Conservation (phyloP, 106 monocot species). For the Iris macrosiphon region DNA sequence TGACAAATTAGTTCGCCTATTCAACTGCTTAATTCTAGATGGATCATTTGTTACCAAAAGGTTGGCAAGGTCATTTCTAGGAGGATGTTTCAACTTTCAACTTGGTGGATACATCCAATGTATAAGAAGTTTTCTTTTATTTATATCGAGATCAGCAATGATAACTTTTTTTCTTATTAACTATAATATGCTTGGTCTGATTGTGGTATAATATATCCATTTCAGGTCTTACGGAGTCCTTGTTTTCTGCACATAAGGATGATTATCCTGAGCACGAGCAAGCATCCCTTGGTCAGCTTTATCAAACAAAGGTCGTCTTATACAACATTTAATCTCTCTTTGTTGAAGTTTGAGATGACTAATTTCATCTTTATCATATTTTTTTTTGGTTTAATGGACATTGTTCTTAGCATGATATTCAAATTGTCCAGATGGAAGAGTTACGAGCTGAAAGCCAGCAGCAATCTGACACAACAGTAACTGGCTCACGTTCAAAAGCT, state of each 20-base stretch:
- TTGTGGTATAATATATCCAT: background rate
- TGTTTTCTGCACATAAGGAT: conserved; percentile 86
- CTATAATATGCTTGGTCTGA: background rate
- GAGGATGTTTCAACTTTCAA: too few species aligned
- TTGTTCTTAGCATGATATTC: conserved; percentile 1
- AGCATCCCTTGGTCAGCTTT: conserved; percentile 81
- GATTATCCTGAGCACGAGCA: conserved; percentile 97
- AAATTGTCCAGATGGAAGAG: conserved; percentile 70
- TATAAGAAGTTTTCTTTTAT: too few species aligned
- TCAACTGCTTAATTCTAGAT: too few species aligned
- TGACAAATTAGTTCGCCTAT: too few species aligned
- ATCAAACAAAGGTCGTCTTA: conserved; percentile 65
- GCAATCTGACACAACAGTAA: conserved; percentile 72
- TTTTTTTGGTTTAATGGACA: background rate
- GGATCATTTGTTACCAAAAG: too few species aligned
- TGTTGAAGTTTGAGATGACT: too few species aligned
- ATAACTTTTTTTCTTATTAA: background rate
- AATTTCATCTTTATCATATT: background rate
- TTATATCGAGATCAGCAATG: too few species aligned
- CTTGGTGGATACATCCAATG: too few species aligned
- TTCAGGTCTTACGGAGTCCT: conserved; percentile 91
- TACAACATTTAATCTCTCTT: conserved; percentile 2
- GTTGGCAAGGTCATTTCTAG: too few species aligned
- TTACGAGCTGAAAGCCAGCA: conserved; percentile 71
- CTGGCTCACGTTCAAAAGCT: conserved; percentile 62